Evolutionary conservation across 108 stramenopile genomes (phyloP).

Genomic region (Cyclostephanos tholiformis): DNA sequence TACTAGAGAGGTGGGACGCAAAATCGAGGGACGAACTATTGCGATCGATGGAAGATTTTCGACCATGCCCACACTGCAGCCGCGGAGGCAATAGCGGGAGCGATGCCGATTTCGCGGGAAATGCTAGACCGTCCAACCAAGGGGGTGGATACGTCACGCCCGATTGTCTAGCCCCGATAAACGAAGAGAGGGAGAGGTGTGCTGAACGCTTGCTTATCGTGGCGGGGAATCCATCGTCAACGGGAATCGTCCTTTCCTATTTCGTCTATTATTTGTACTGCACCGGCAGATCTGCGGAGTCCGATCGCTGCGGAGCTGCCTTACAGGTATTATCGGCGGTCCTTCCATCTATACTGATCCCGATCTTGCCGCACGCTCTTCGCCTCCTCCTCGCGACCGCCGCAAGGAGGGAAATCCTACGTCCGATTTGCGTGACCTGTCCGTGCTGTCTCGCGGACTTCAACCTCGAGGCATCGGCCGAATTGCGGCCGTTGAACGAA

Average conservation of each 20-base stretch:
- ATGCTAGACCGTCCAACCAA: background rate
- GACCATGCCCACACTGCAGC: slow-evolving; percentile 63
- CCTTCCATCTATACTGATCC: slow-evolving; percentile 25
- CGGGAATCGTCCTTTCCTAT: slow-evolving; percentile 19
- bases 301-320: slow-evolving; percentile 8
- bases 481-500: slow-evolving; percentile 16
- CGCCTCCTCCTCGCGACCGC: slow-evolving; percentile 24
- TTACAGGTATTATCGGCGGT: slow-evolving; percentile 39
- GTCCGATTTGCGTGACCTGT: slow-evolving; percentile 62
- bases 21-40: slow-evolving; percentile 62
- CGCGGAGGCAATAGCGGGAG: slow-evolving; percentile 8
- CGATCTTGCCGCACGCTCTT: slow-evolving; percentile 36
- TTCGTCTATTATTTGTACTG: slow-evolving; percentile 23
- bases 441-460: slow-evolving; percentile 64
- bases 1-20: slow-evolving; percentile 49
- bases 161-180: slow-evolving; percentile 58
- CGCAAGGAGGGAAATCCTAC: slow-evolving; percentile 46
- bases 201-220: slow-evolving; percentile 32
- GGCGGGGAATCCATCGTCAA: slow-evolving; percentile 19
- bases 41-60: slow-evolving; percentile 59
- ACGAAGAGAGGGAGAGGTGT: slow-evolving; percentile 51
- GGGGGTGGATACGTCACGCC: slow-evolving; percentile 75
- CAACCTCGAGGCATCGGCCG: slow-evolving; percentile 55
- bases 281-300: slow-evolving; percentile 11
- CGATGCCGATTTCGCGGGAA: background rate